phyloP scores from a whole-genome alignment of 768 basidiomycete genomes.

The Xerocomellus dryophilus region DNA sequence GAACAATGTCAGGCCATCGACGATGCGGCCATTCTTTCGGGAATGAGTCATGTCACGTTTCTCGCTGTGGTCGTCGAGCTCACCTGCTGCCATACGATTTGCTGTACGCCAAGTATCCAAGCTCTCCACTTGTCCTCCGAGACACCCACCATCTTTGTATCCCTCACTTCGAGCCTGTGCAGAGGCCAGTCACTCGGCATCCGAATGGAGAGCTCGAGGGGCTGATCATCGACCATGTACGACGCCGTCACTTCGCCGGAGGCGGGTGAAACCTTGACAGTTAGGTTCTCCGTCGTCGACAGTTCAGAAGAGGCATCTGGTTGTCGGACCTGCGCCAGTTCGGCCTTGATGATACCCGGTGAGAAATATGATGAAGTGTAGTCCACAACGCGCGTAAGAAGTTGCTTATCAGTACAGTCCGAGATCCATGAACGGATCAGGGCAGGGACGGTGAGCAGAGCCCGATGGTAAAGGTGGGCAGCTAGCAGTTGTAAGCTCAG shows the following conservation, averaged over 20 bases:
- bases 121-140: conserved; percentile 88
- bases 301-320: conserved; percentile 53
- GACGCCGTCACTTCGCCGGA: conserved; percentile 80
- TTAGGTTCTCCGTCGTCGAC: conserved; percentile 66
- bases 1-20: conserved; percentile 86
- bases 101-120: conserved; percentile 91
- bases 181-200: conserved; percentile 92
- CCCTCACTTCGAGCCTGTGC: conserved; percentile 82
- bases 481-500: conserved; percentile 64
- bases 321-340: conserved; percentile 70
- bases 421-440: conserved; percentile 83
- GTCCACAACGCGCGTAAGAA: conserved; percentile 68
- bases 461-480: conserved; percentile 86
- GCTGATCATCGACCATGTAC: conserved; percentile 91
- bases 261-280: conserved; percentile 68
- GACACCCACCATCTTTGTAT: conserved; percentile 81
- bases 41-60: neutral
- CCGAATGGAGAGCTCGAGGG: conserved; percentile 82
- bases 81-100: conserved; percentile 85
- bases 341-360: conserved; percentile 79
- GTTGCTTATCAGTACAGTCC: conserved; percentile 85
- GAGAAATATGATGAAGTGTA: conserved; percentile 88
- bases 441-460: conserved; percentile 79
- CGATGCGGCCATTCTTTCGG: conserved; percentile 78
- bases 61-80: conserved; percentile 23